A percentile compares a stretch with the other conserved stretches of the same genome.
Conservation (phyloP, 2,329 filamentous ascomycete genomes). For the Claviceps purpurea region DNA sequence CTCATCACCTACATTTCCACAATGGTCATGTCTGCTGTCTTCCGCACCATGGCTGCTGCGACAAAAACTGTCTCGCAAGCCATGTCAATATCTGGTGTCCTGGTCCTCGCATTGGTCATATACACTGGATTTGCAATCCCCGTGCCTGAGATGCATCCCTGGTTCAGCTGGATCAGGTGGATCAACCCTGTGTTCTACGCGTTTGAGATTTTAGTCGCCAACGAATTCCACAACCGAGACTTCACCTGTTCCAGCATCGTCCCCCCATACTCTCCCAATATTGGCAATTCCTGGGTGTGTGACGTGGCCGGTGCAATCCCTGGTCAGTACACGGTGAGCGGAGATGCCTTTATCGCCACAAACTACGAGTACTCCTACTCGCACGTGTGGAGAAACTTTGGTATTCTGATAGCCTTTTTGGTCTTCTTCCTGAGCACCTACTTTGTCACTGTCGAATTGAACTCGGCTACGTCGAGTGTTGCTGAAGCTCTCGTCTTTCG, state of each 20-base stretch:
- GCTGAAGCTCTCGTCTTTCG: conserved; percentile 60
- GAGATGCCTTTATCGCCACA: conserved; percentile 44
- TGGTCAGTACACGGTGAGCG: conserved; percentile 40
- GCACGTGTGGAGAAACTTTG: conserved; percentile 55
- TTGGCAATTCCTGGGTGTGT: conserved; percentile 38
- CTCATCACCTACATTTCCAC: conserved; percentile 55
- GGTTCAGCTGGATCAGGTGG: conserved; percentile 66
- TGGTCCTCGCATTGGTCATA: conserved; percentile 47
- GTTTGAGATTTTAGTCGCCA: conserved; percentile 59
- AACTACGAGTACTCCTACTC: conserved; percentile 43
- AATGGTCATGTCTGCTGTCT: conserved; percentile 63
- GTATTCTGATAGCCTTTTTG: conserved; percentile 52
- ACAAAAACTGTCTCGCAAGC: conserved; percentile 52
- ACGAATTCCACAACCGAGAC: conserved; percentile 51
- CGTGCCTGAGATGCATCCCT: conserved; percentile 49
- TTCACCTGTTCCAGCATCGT: conserved; percentile 42
- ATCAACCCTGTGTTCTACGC: conserved; percentile 62
- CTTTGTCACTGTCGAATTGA: conserved; percentile 49
- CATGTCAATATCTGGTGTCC: conserved; percentile 36
- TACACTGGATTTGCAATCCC: conserved; percentile 45
- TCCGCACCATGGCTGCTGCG: conserved; percentile 58
- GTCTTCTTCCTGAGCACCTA: conserved; percentile 51
- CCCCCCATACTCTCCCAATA: conserved; percentile 30
- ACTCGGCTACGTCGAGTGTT: conserved; percentile 47
- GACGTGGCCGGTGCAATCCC: conserved; percentile 38